Evolutionary conservation across 768 basidiomycete genomes (phyloP).

Genomic region (Leccinum longicurvipes): DNA sequence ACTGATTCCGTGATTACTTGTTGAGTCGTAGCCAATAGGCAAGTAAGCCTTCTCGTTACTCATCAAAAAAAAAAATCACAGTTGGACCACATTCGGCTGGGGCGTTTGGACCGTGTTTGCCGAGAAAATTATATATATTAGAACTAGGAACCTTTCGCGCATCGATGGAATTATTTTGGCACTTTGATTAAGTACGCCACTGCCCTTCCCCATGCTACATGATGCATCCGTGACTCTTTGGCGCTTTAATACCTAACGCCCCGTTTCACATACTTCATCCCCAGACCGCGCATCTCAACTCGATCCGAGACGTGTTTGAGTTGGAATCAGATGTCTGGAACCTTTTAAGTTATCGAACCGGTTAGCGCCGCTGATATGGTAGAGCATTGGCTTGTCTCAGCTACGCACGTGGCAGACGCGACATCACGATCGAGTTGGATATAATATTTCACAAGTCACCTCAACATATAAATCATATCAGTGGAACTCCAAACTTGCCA

Average conservation of each 20-base stretch:
- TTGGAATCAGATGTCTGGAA: background rate
- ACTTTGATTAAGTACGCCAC: constrained; percentile 9
- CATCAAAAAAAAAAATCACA: background rate
- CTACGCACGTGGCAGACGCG: background rate
- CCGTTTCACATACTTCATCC: background rate
- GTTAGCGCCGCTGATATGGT: background rate
- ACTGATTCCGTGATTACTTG: background rate
- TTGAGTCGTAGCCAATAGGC: constrained; percentile 7
- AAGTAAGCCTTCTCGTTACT: constrained; percentile 6
- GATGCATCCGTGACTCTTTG: too few relatives aligned
- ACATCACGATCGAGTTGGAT: too few relatives aligned
- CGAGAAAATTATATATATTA: constrained; percentile 2
- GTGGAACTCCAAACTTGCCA: background rate
- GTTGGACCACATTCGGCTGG: constrained; percentile 1
- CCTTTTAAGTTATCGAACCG: background rate
- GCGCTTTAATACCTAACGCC: background rate
- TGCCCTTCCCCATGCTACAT: background rate
- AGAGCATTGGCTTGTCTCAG: background rate
- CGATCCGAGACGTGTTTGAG: background rate
- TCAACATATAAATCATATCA: background rate
- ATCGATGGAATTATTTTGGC: constrained; percentile 21
- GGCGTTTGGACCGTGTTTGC: constrained; percentile 9
- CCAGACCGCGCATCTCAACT: background rate
- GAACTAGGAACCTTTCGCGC: background rate
- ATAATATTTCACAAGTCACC: background rate